Evolutionary conservation across 2,329 filamentous ascomycete genomes (phyloP), one percentile per base, ranked within the genome.

Genomic region (Knoxdaviesia proteae): DNA sequence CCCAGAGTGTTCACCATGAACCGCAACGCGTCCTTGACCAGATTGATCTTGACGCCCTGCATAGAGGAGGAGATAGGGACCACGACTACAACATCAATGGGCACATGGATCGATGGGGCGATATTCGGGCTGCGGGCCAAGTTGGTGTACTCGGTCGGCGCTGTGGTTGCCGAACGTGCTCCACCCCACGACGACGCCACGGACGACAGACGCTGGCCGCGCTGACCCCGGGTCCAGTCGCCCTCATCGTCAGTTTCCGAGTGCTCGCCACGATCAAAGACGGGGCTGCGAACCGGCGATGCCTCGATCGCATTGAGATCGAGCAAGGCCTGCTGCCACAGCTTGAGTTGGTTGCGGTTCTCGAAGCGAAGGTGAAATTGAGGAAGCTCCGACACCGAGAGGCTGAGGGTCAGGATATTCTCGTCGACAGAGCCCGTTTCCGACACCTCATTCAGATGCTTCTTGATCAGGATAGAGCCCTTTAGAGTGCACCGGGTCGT

Each of bases 1-100:
- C 90, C 90, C 1, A 98, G 74, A 40, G 76, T 88, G 50, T 80
- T 72, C 2, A 98, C 84, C 58, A 98, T 78, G 57, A 96, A 98
- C 46, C 82, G 84, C 34, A 98, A 68, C 0, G 88, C 81, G 58
- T 98, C 90, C 37, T 86, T 78, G 9, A 98, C 74, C 1, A 98
- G 68, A 47, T 88, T 93, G 55, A 96, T 94, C 63, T 98, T 98
- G 47, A 98, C 74, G n/a, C 90, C 90, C 59, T 96, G 90, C 88
- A 96, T 98, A 0, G 90, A 96, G 1, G 88, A 93, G 0, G 90
- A 96, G 5, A 98, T 86, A 0, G 90, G 90, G 34, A 98, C 87
- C 29, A 98, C 90, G 1, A 96, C 84, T 0, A 98, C 88, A 32
- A 98, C 77, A 54, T 98, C 90, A 43, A 96, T 74, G 2, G 90